Percentiles rank a stretch among this genome's conserved stretches.
phyloP scores from a whole-genome alignment of 192 early-diverging fungal genomes.

The Linnemannia elongata region DNA sequence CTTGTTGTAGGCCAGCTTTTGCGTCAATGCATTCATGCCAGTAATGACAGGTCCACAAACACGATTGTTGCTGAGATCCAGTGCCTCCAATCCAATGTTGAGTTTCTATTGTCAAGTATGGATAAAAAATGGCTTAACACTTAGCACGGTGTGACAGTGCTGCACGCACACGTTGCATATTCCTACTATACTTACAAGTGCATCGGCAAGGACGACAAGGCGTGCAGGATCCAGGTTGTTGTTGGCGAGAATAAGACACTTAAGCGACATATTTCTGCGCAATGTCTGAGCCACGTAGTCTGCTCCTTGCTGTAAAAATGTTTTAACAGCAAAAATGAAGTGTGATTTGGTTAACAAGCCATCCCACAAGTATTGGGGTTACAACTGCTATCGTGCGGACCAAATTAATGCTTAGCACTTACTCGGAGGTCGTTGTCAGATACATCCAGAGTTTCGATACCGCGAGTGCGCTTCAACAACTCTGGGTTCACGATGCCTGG shows the following conservation, averaged over 20 bases:
- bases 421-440: constrained; percentile 63
- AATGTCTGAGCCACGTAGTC: constrained; percentile 71
- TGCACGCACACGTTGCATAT: no score
- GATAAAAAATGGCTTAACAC: background rate
- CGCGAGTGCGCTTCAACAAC: constrained; percentile 46
- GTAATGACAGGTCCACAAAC: constrained; percentile 48
- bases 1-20: constrained; percentile 70
- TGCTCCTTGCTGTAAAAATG: constrained; percentile 56
- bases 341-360: background rate
- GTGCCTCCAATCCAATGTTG: constrained; percentile 59
- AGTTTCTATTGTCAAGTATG: constrained; percentile 54
- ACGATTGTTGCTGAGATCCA: constrained; percentile 58
- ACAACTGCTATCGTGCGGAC: background rate
- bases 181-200: constrained; percentile 58
- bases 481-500: constrained; percentile 47
- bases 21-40: constrained; percentile 54
- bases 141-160: background rate
- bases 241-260: constrained; percentile 55
- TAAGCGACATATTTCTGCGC: constrained; percentile 63
- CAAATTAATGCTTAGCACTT: constrained; percentile 3
- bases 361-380: no score
- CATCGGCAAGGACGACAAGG: constrained; percentile 60
- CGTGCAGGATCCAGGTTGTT: constrained; percentile 67
- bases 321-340: background rate
- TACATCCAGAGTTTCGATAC: constrained; percentile 57